A percentile compares a stretch with the other conserved stretches of the same genome.
phyloP scores from a whole-genome alignment of 352 stramenopile species.

The Phytophthora podocarpi region DNA sequence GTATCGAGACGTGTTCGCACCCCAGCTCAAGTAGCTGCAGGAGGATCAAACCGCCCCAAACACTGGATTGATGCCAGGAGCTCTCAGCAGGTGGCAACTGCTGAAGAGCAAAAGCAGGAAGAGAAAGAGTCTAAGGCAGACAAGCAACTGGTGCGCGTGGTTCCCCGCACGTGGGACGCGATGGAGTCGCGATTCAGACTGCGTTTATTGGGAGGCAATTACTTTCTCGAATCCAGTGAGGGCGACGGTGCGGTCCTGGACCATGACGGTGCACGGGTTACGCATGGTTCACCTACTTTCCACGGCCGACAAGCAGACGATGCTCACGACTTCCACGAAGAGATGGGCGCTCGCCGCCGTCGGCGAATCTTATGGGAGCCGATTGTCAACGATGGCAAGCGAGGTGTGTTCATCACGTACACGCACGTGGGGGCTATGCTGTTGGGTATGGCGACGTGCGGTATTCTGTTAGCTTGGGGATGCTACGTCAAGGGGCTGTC shows the following conservation, averaged over 20 bases:
- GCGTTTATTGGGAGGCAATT: constrained; percentile 59
- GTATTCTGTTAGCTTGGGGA: constrained; percentile 67
- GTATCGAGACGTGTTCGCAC: constrained; percentile 1
- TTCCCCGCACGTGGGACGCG: constrained; percentile 36
- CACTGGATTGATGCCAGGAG: constrained; percentile 15
- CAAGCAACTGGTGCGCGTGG: constrained; percentile 34
- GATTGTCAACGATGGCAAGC: constrained; percentile 77
- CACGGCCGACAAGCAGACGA: constrained; percentile 25
- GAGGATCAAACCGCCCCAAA: background rate
- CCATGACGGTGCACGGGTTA: constrained; percentile 7
- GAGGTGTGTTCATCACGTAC: constrained; percentile 83
- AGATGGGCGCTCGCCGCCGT: constrained; percentile 20
- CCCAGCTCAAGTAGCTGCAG: constrained; percentile 2
- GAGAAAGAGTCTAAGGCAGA: constrained; percentile 1
- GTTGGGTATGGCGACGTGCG: constrained; percentile 42
- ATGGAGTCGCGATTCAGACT: constrained; percentile 58
- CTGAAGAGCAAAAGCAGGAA: background rate
- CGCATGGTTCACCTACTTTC: constrained; percentile 32
- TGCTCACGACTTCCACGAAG: constrained; percentile 33
- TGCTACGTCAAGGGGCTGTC: constrained; percentile 80
- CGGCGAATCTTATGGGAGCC: constrained; percentile 67
- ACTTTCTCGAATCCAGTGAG: constrained; percentile 61
- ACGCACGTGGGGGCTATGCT: constrained; percentile 75
- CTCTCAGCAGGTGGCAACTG: background rate
- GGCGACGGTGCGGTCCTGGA: constrained; percentile 28